Evolutionary conservation across 495 filamentous ascomycete genomes (phyloP).

Genomic region (Aspergillus nanangensis): DNA sequence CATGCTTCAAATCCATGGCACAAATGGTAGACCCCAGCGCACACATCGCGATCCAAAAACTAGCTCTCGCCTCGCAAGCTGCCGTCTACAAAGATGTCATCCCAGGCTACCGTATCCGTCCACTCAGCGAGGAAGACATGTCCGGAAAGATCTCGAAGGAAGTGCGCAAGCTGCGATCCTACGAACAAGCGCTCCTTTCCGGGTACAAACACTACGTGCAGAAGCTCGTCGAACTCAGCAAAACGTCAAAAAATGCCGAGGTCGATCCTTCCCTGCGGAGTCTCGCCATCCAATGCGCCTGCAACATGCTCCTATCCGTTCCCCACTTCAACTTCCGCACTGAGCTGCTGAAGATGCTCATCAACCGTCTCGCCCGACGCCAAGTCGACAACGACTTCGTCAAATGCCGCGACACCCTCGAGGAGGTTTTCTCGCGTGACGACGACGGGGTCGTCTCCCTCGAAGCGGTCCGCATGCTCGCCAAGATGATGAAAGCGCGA

Average conservation of each 20-base stretch:
- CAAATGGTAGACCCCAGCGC: constrained; percentile 59
- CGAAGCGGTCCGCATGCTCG: constrained; percentile 77
- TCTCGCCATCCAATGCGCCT: constrained; percentile 81
- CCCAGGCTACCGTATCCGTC: constrained; percentile 90
- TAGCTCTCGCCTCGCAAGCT: constrained; percentile 79
- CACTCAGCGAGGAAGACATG: constrained; percentile 65
- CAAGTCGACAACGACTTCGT: constrained; percentile 65
- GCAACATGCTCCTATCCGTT: constrained; percentile 68
- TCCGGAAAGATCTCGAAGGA: constrained; percentile 85
- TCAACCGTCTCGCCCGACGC: constrained; percentile 70
- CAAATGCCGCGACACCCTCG: constrained; percentile 75
- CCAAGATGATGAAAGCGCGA: constrained; percentile 89
- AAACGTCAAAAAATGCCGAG: constrained; percentile 34
- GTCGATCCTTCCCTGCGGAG: constrained; percentile 47
- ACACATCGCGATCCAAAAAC: constrained; percentile 71
- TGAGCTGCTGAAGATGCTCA: constrained; percentile 81
- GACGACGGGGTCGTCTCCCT: constrained; percentile 83
- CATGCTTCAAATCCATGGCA: constrained; percentile 70
- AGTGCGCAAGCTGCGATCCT: constrained; percentile 71
- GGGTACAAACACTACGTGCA: constrained; percentile 82
- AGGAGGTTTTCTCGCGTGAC: constrained; percentile 78
- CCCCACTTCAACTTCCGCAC: constrained; percentile 95
- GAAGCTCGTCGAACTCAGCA: constrained; percentile 60
- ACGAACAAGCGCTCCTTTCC: constrained; percentile 76
- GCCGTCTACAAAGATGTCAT: constrained; percentile 95